Evolutionary conservation across 352 stramenopile genomes (phyloP), one percentile per base, ranked within the genome.

Genomic region (Thalassiosira exigua): DNA sequence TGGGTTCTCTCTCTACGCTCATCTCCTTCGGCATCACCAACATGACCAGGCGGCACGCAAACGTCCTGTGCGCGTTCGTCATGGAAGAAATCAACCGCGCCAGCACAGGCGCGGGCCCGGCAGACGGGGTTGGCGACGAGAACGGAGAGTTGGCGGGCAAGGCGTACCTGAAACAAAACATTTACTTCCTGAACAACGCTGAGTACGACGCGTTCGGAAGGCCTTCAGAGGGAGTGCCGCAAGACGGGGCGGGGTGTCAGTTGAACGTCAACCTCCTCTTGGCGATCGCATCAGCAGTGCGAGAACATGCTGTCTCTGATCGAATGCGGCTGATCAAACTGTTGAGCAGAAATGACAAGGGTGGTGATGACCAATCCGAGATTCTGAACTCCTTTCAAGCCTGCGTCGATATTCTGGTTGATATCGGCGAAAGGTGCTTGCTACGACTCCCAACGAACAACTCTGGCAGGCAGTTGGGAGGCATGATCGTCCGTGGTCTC

Each of bases 321-420:
- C 50, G 64, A 57, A 57, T 72, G 71, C 33, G 64, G n/a, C 54
- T 76, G 64, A 56, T 27, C 19, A 69, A 75, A 19, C 57, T 71
- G 9, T n/a, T 62, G 14, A 44, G 14, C 7, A 7, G 14, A 14
- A 14, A 7, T 14, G 36, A 44, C 7, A 14, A 44, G 36, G 36
- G 36, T 44, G 7, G 7, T 14, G 14, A 44, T 44, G 41, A 71
- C 9, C 29, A 53, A 22, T 21, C 61, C 46, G 66, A 51, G 66
- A 64, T 19, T 32, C 60, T 51, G 52, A 41, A 75, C 27, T 87
- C 83, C 17, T 88, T 78, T 46, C 29, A 69, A 36, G 76, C 69
- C 52, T 86, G 69, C 33, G 52, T 88, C 17, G 42, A 80, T 17
- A 64, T 76, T 3, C 79, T 90, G 46, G 80, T 90, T 14, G 69